Base-by-base conservation (phyloP, 208 protist genomes). In the Tetramitus jugosus region DNA sequence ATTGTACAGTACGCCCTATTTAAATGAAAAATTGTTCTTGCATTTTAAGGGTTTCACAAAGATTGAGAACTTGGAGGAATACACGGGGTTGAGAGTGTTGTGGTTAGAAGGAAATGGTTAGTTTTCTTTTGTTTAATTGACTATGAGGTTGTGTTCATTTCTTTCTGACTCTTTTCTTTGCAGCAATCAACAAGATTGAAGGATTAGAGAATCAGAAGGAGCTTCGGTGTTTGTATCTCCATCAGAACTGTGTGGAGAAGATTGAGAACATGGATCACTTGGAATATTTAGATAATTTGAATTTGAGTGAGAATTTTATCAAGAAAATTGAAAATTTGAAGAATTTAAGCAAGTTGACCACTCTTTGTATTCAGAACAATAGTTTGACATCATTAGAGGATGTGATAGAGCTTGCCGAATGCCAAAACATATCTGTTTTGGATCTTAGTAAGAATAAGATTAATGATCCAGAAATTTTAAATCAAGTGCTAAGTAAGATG, bases 61-160 rank as follows among this genome's bases (percentile, higher is more conserved):
- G 56, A 88, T 88, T 62, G 74, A 87, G 64, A 83, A 85, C 64
- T 65, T 89, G 1, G 83, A 88, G 3, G 71, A 74, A 64, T 87
- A 84, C 46, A 83, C 69, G 26, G 82, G 61, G 3, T n/a, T 84
- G 2, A 72, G 65, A 60, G 45, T 67, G 0, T 23, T 89, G 0
- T 89, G 85, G 85, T 61, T 89, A 1, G 80, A 89, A 62, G 78
- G 80, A 1, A 89, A 89, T 65, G 65, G n/a, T n/a, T n/a, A n/a
- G n/a, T n/a, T n/a, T n/a, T n/a, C n/a, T n/a, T n/a, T n/a, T n/a
- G 49, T 62, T 42, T 89, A 26, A 13, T 39, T 13, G 61, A 46
- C 60, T 74, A 83, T 60, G 67, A 84, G 23, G 78, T n/a, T n/a
- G n/a, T n/a, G n/a, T n/a, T n/a, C n/a, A n/a, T n/a, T n/a, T n/a